phyloP scores from a whole-genome alignment of 345 rosid genomes.

The Populus ilicifolia region DNA sequence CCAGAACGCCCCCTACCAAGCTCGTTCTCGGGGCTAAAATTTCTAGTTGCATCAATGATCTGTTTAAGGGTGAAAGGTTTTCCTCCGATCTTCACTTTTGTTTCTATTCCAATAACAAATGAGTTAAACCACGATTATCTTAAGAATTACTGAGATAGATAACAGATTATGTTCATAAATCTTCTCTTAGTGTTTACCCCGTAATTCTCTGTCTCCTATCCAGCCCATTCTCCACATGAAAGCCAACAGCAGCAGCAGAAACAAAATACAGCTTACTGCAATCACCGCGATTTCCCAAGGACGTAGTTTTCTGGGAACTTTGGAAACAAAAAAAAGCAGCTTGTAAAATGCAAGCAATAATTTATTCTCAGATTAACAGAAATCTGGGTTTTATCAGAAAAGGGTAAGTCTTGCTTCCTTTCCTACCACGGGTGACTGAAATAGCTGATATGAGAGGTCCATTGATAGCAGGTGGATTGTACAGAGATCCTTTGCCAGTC shows the following conservation, averaged over 20 bases:
- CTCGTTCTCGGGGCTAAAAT: too few relatives aligned
- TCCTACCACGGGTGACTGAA: not conserved
- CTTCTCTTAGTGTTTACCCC: too few relatives aligned
- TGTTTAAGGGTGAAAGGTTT: not conserved
- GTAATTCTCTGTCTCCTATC: not conserved
- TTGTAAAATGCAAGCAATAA: not conserved
- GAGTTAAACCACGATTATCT: too few relatives aligned
- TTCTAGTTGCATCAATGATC: too few relatives aligned
- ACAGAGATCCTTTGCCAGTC: too few relatives aligned
- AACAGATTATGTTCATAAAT: too few relatives aligned
- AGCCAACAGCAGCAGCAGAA: not conserved
- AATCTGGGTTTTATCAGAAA: not conserved
- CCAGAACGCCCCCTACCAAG: too few relatives aligned
- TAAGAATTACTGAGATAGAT: too few relatives aligned
- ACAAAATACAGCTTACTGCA: not conserved
- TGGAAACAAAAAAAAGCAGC: not conserved
- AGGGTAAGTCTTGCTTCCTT: not conserved
- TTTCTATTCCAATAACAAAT: too few relatives aligned
- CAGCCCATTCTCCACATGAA: slow-evolving; percentile 3
- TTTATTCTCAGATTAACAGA: too few relatives aligned
- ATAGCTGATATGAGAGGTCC: not conserved
- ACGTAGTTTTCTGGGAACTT: not conserved
- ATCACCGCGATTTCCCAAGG: not conserved
- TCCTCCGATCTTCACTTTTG: too few relatives aligned
- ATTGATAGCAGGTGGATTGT: too few relatives aligned